Evolutionary conservation across 2,329 filamentous ascomycete species (phyloP).

Genomic region (Aspergillus intermedius): DNA sequence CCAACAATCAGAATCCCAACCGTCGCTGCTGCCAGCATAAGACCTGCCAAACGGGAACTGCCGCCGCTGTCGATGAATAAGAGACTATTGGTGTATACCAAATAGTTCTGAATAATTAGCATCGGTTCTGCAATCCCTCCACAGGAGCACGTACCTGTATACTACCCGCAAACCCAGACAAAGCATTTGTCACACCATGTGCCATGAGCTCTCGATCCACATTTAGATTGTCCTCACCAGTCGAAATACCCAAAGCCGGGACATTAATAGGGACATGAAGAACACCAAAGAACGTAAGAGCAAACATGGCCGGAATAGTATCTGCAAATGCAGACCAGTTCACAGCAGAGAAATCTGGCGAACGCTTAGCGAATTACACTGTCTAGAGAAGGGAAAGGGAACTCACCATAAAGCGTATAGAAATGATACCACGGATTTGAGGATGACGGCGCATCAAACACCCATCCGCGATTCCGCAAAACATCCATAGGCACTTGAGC

Average conservation of each 20-base stretch:
- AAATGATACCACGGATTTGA: slow-evolving; percentile 96
- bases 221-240: slow-evolving; percentile 85
- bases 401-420: slow-evolving; percentile 85
- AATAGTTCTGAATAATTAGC: slow-evolving; percentile 64
- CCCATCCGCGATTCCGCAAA: slow-evolving; percentile 73
- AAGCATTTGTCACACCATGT: slow-evolving; percentile 85
- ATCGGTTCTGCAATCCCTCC: neutral
- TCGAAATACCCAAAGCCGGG: slow-evolving; percentile 81
- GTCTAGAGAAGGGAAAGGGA: slow-evolving; percentile 1
- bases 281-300: slow-evolving; percentile 93
- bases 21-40: slow-evolving; percentile 75
- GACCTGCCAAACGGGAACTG: slow-evolving; percentile 75
- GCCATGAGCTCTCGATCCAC: slow-evolving; percentile 86
- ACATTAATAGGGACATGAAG: slow-evolving; percentile 98
- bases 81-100: slow-evolving; percentile 96
- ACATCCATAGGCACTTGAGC: slow-evolving; percentile 60
- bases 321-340: slow-evolving; percentile 77
- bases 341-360: slow-evolving; percentile 67
- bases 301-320: slow-evolving; percentile 89
- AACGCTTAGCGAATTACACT: slow-evolving; percentile 1
- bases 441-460: slow-evolving; percentile 78
- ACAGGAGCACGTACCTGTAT: slow-evolving; percentile 52
- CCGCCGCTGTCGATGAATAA: slow-evolving; percentile 93
- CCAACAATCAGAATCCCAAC: slow-evolving; percentile 77
- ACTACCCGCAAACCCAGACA: slow-evolving; percentile 80